A percentile compares a stretch with the other conserved stretches of the same genome.
Conservation (phyloP, 2,329 filamentous ascomycete species). For the Fusarium sp. region DNA sequence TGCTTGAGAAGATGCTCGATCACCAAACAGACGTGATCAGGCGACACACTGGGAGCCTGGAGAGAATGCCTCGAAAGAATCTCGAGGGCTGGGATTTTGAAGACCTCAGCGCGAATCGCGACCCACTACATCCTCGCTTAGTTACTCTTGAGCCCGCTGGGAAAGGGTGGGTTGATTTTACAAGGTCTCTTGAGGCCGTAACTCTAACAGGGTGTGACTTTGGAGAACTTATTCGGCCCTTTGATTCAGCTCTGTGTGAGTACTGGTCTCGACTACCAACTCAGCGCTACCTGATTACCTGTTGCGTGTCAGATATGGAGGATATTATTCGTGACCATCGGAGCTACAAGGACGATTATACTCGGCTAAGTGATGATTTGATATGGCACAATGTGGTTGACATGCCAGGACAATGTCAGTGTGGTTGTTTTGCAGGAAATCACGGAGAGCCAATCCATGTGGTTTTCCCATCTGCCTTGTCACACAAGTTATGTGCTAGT, state of each 20-base stretch:
- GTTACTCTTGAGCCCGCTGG: not conserved
- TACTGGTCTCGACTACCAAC: not conserved
- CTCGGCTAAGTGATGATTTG: not conserved
- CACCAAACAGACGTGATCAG: not conserved
- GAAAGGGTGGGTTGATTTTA: not conserved
- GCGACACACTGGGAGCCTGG: rapidly evolving
- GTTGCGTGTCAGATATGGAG: not conserved
- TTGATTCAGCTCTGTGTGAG: rapidly evolving
- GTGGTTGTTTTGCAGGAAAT: not conserved
- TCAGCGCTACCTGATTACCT: not conserved
- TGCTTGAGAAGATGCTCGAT: not conserved
- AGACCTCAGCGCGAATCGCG: not conserved
- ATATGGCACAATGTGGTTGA: not conserved
- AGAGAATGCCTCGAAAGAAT: rapidly evolving
- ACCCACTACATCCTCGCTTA: rapidly evolving
- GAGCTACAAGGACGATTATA: rapidly evolving
- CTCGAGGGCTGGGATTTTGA: not conserved
- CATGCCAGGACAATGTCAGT: rapidly evolving
- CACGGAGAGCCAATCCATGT: not conserved
- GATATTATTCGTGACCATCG: not conserved
- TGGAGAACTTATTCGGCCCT: rapidly evolving
- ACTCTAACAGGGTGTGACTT: rapidly evolving
- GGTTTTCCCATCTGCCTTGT: not conserved
- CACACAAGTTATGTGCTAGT: rapidly evolving
- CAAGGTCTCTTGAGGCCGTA: rapidly evolving